Conservation (phyloP, 495 filamentous ascomycete genomes). For the Darksidea phi region DNA sequence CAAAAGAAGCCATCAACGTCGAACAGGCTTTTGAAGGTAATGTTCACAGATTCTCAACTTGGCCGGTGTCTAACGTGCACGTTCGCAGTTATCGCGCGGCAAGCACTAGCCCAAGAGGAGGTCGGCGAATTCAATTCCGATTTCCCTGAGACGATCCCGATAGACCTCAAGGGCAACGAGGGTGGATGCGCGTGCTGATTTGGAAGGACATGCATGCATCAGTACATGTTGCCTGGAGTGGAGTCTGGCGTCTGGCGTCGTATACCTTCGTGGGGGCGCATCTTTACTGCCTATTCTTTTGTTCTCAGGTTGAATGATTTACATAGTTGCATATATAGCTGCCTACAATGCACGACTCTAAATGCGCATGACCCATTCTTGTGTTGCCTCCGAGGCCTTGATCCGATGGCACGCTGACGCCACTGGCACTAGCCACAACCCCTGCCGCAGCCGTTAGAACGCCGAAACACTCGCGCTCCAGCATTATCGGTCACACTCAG, state of each 20-base stretch:
- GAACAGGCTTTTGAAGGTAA: constrained; percentile 97
- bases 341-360: neutral
- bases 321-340: neutral
- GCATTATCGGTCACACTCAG: constrained; percentile 14
- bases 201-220: neutral
- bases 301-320: neutral
- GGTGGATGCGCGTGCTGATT: constrained; percentile 85
- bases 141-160: constrained; percentile 96
- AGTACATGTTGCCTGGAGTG: neutral
- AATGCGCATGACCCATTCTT: neutral
- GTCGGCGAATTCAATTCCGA: constrained; percentile 89
- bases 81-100: constrained; percentile 83
- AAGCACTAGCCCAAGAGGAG: constrained; percentile 94
- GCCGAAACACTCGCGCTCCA: neutral
- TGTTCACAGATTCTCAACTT: constrained; percentile 10
- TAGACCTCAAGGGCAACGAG: constrained; percentile 85
- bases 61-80: constrained; percentile 11
- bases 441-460: constrained; percentile 3
- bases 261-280: neutral
- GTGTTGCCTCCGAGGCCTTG: constrained; percentile 6
- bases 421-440: neutral
- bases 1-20: constrained; percentile 97
- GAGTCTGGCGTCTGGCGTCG: neutral
- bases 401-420: neutral
- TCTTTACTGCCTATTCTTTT: neutral